phyloP scores from a whole-genome alignment of 331 rosid species.

The Rhamnella rubrinervis region DNA sequence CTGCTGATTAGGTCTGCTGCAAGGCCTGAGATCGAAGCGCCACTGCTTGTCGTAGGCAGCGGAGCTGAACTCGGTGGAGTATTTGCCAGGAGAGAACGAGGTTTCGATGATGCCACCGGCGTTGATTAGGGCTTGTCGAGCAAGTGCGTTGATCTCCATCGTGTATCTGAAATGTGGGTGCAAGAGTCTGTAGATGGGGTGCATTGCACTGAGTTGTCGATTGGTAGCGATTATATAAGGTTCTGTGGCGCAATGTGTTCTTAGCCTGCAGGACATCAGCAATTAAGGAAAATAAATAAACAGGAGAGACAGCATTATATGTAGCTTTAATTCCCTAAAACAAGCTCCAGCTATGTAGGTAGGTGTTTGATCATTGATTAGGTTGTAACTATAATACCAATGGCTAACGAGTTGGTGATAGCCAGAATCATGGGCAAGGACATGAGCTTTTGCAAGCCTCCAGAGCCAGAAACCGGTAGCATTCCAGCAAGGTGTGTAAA shows the following conservation, averaged over 20 bases:
- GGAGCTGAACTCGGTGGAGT: constrained; percentile 55
- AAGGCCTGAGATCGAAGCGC: constrained; percentile 75
- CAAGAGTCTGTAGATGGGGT: constrained; percentile 71
- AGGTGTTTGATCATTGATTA: too few species aligned
- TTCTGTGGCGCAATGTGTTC: constrained; percentile 72
- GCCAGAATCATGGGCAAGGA: constrained; percentile 79
- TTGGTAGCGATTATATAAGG: constrained; percentile 76
- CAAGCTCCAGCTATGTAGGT: too few species aligned
- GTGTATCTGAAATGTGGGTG: constrained; percentile 91
- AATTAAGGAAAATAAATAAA: too few species aligned
- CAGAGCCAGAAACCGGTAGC: constrained; percentile 88
- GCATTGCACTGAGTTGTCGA: constrained; percentile 73
- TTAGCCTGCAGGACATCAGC: constrained; percentile 55
- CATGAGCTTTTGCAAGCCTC: constrained; percentile 88
- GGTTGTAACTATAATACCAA: constrained; percentile 40
- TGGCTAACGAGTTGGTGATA: constrained; percentile 87
- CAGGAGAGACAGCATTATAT: too few species aligned
- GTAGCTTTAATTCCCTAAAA: too few species aligned
- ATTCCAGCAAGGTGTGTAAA: constrained; percentile 50
- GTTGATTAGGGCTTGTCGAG: constrained; percentile 62
- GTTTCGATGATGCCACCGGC: constrained; percentile 62
- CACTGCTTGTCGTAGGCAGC: constrained; percentile 62
- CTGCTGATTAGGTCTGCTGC: constrained; percentile 68
- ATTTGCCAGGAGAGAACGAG: constrained; percentile 51
- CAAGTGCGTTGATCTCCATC: constrained; percentile 86